Base-by-base conservation (phyloP, 257 asterid genomes). In the Orobanche coerulescens region DNA sequence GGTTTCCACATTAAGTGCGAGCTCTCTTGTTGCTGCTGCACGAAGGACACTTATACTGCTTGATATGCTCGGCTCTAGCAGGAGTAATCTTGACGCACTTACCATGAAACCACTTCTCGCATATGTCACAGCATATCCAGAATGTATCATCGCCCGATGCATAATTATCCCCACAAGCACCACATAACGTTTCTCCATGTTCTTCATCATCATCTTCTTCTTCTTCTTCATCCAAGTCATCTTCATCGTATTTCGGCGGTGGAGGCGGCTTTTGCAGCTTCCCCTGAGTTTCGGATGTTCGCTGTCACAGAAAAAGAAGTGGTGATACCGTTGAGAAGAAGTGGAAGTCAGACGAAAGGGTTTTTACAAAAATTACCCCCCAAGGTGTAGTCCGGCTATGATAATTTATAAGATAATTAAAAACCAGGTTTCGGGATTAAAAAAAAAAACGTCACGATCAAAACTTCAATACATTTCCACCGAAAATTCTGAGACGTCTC, bases 21-120 rank as follows among this genome's bases (percentile, higher is more conserved):
- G 78, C 67, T 72, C 82, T 81, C 79, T 84, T 90, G 82, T 84
- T 89, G 82, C 76, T 88, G 82, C 76, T 78, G 88, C 97, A 90
- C 0, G 94, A 64, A 0, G 95, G 95, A 54, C 97, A 89, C 71
- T 84, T 89, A 83, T 82, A 89, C 59, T 84, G 88, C 86, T 89
- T 84, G 70, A 87, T 87, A 62, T 78, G 86, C 75, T 82, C 85
- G 0, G 97, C 97, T 39, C 61, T 80, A 24, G 96, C 87, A 10
- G 94, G 91, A 18, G 95, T 87, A 22, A 90, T 81, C 82, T 85
- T 90, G 65, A 87, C 96, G 53, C 97, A 90, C 74, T 87, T 78
- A 14, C 97, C 97, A 33, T 90, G 97, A 70, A 85, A 90, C 97
- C 97, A 90, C 68, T 74, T 85, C 75, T 87, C 94, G 40, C 97